These are phyloP conservation scores for Neovahlkampfia damariscottae DNA, from an alignment of 78 protist species.

Conservation along the genomic window DNA sequence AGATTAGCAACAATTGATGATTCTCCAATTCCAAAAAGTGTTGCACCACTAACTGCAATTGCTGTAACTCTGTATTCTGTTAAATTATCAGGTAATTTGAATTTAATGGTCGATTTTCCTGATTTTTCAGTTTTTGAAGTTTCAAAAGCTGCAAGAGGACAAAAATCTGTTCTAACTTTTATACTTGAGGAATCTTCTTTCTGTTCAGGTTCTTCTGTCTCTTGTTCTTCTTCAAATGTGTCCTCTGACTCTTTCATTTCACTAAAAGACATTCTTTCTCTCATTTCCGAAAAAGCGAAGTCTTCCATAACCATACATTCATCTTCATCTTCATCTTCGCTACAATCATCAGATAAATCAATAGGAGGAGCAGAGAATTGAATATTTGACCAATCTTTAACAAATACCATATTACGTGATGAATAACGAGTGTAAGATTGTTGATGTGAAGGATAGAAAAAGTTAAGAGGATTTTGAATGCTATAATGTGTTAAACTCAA, in stretches of 20 bases:
- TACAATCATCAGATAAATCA: no score
- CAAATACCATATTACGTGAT: no score
- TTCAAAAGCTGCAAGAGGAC: neutral
- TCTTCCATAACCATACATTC: neutral
- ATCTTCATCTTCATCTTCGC: neutral
- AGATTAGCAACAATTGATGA: neutral
- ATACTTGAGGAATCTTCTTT: neutral
- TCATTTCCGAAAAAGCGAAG: no score
- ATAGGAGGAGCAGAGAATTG: neutral
- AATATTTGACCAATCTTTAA: no score
- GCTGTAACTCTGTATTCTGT: conserved; percentile 11
- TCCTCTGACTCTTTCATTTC: no score
- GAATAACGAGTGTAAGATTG: neutral
- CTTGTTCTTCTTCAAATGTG: no score
- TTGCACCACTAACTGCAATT: neutral
- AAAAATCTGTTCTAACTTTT: neutral
- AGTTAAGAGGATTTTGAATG: neutral
- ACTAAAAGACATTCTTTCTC: no score
- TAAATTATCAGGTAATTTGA: neutral
- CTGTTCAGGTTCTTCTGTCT: no score
- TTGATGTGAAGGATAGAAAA: neutral
- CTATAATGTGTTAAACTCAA: neutral
- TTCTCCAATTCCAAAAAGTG: conserved; percentile 1
- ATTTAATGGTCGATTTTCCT: neutral
- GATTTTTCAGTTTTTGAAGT: no score